Conservation (phyloP, 768 basidiomycete genomes). For the Leucosporidium creatinivorum region DNA sequence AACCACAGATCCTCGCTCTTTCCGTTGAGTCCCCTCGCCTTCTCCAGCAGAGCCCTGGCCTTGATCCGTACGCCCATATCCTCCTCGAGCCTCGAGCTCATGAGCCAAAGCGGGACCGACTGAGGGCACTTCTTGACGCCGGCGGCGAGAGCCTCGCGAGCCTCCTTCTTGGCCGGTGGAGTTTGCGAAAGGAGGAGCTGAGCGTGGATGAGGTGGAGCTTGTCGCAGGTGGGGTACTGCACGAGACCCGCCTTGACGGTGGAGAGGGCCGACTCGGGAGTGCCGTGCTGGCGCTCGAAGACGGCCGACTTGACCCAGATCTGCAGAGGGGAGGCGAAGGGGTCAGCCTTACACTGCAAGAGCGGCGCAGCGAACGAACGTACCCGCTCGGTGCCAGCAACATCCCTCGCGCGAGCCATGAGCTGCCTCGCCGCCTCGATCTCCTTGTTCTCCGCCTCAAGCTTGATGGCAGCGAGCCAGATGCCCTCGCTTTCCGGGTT, state of each 20-base stretch:
- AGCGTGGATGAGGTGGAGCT: slow-evolving; percentile 95
- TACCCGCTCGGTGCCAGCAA: slow-evolving; percentile 86
- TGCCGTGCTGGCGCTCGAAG: slow-evolving; percentile 83
- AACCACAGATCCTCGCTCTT: slow-evolving; percentile 82
- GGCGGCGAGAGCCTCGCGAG: slow-evolving; percentile 70
- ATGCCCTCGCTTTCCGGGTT: slow-evolving; percentile 97
- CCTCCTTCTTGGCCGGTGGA: slow-evolving; percentile 46
- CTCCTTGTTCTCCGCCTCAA: slow-evolving; percentile 93
- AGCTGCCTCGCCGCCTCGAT: slow-evolving; percentile 76
- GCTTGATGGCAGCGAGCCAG: slow-evolving; percentile 94
- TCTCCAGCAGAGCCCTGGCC: slow-evolving; percentile 81
- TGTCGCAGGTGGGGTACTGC: slow-evolving; percentile 82
- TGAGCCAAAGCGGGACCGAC: slow-evolving; percentile 76
- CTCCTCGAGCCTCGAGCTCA: slow-evolving; percentile 83
- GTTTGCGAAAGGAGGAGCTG: slow-evolving; percentile 53
- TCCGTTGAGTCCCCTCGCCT: slow-evolving; percentile 76
- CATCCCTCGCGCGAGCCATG: slow-evolving; percentile 75
- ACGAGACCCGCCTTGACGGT: slow-evolving; percentile 65
- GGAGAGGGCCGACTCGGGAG: slow-evolving; percentile 62
- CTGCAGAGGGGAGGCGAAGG: slow-evolving; percentile 49
- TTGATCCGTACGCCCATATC: slow-evolving; percentile 85
- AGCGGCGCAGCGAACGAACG: slow-evolving; percentile 36
- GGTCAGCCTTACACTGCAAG: too few species aligned
- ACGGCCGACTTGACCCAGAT: slow-evolving; percentile 99
- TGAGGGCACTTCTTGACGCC: slow-evolving; percentile 84